phyloP scores from a whole-genome alignment of 805 yeast species.

The Wickerhamomyces chambardii region DNA sequence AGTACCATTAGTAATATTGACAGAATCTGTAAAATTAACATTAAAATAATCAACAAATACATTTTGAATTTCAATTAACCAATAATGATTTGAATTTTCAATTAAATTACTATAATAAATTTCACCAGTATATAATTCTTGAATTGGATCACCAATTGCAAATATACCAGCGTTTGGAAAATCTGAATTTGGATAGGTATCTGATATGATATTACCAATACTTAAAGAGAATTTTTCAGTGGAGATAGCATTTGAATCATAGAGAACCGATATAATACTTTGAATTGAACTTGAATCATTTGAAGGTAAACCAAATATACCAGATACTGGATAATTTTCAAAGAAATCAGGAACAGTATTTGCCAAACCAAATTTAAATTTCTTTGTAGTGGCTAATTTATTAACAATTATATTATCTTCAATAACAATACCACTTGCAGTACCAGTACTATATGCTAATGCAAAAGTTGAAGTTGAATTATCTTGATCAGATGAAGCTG shows the following conservation, averaged over 20 bases:
- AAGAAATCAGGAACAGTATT: slow-evolving; percentile 43
- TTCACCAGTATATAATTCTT: slow-evolving; percentile 29
- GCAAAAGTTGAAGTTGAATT: slow-evolving; percentile 27
- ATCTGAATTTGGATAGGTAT: slow-evolving; percentile 12
- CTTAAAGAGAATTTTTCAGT: slow-evolving; percentile 33
- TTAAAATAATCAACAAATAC: slow-evolving; percentile 24
- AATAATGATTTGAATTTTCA: slow-evolving; percentile 28
- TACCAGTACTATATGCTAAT: slow-evolving; percentile 44
- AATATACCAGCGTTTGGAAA: slow-evolving; percentile 30
- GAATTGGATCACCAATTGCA: slow-evolving; percentile 30
- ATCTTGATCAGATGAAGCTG: slow-evolving; percentile 11
- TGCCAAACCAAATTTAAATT: slow-evolving; percentile 47
- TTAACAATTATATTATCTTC: slow-evolving; percentile 24
- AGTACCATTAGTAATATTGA: slow-evolving; percentile 3
- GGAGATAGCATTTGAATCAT: slow-evolving; percentile 24
- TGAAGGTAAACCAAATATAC: slow-evolving; percentile 53
- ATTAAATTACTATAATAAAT: slow-evolving; percentile 30
- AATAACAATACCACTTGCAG: slow-evolving; percentile 40
- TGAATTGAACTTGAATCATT: slow-evolving; percentile 24
- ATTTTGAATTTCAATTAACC: slow-evolving; percentile 39
- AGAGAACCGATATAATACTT: slow-evolving; percentile 32
- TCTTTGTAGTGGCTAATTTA: slow-evolving; percentile 21
- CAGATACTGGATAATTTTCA: slow-evolving; percentile 42
- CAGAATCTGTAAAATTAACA: slow-evolving; percentile 23
- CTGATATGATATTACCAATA: slow-evolving; percentile 23